phyloP scores from a whole-genome alignment of 2,329 filamentous ascomycete species.

The Piedraia hortae region DNA sequence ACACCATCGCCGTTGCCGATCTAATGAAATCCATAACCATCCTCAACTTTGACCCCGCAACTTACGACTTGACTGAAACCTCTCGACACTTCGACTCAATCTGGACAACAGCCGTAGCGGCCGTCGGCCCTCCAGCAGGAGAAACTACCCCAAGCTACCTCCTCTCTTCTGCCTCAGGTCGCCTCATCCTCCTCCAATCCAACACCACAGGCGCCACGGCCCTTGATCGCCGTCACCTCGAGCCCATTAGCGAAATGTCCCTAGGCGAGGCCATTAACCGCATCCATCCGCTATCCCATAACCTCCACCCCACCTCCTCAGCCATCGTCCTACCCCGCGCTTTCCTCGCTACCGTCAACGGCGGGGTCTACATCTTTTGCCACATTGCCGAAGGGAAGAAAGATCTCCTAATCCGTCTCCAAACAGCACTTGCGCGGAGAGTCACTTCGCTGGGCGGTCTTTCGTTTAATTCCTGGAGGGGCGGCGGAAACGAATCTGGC shows the following conservation, averaged over 20 bases:
- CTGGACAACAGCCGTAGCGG: constrained; percentile 56
- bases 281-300: constrained; percentile 37
- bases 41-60: constrained; percentile 37
- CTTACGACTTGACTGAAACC: constrained; percentile 40
- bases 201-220: constrained; percentile 45
- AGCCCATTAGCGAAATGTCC: constrained; percentile 53
- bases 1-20: constrained; percentile 60
- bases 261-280: constrained; percentile 85
- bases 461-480: constrained; percentile 53
- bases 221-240: constrained; percentile 42
- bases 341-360: constrained; percentile 77
- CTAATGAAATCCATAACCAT: constrained; percentile 80
- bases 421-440: constrained; percentile 37
- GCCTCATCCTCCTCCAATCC: constrained; percentile 51
- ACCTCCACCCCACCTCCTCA: constrained; percentile 34
- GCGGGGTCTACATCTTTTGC: constrained; percentile 71
- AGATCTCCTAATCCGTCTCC: constrained; percentile 59
- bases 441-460: constrained; percentile 45
- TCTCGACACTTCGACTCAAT: constrained; percentile 55
- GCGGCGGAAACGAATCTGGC: constrained; percentile 49
- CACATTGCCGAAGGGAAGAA: constrained; percentile 44
- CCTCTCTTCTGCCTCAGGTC: constrained; percentile 65
- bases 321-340: constrained; percentile 53
- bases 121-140: constrained; percentile 25
- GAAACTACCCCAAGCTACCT: constrained; percentile 39